Conservation (phyloP, 1,284 basidiomycete genomes). For the Heterobasidion parviporum region DNA sequence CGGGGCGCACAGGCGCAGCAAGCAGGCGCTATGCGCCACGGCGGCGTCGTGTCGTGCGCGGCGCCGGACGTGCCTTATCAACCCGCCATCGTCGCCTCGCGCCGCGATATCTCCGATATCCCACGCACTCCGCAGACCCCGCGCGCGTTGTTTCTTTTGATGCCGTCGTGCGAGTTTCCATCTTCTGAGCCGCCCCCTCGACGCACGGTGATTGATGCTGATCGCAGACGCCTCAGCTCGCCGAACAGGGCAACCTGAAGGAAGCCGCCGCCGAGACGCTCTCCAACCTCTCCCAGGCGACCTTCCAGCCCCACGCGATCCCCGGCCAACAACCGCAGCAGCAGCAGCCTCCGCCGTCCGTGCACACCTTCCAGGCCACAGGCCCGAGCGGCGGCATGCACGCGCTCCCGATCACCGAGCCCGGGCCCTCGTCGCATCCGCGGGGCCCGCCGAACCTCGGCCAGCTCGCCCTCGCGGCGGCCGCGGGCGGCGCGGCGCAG, state of each 20-base stretch:
- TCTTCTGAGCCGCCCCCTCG: constrained; percentile 6
- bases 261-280: constrained; percentile 57
- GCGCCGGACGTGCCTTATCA: not conserved
- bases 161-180: not conserved
- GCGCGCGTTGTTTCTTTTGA: not conserved
- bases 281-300: constrained; percentile 48
- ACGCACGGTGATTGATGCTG: constrained; percentile 8
- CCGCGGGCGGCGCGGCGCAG: constrained; percentile 3
- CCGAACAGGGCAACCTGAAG: constrained; percentile 37
- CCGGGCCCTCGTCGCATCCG: constrained; percentile 68
- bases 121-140: not conserved
- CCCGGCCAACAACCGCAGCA: constrained; percentile 25
- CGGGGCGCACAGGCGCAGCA: too few relatives aligned
- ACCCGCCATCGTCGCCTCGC: not conserved
- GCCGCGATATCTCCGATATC: not conserved
- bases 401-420: constrained; percentile 28
- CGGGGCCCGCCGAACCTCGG: constrained; percentile 60
- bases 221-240: constrained; percentile 16
- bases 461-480: constrained; percentile 42
- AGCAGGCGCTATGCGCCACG: too few relatives aligned
- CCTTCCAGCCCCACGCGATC: constrained; percentile 15
- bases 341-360: not conserved
- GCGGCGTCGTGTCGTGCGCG: too few relatives aligned
- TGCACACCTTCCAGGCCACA: not conserved
- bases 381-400: not conserved